Conservation (phyloP, 305 asterid genomes). For the Solanum chacoense region DNA sequence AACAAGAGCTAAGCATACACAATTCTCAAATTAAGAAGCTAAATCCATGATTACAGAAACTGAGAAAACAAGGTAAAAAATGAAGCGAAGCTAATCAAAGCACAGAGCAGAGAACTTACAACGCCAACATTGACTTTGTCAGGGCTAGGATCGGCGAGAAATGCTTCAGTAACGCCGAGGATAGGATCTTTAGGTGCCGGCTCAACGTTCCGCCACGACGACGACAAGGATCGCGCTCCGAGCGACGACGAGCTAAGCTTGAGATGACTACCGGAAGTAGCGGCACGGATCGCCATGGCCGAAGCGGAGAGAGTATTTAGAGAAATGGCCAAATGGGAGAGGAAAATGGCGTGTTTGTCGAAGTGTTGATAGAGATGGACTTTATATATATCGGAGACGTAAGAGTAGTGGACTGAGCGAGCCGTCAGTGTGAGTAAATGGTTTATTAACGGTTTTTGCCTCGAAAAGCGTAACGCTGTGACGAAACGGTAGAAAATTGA, state of each 20-base stretch:
- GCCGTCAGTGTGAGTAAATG: neutral
- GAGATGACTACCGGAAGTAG: constrained; percentile 18
- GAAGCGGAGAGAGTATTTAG: neutral
- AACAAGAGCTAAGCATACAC: neutral
- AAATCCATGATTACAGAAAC: neutral
- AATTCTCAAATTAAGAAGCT: neutral
- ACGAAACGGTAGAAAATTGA: neutral
- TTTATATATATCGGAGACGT: neutral
- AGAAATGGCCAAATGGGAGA: neutral
- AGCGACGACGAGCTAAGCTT: constrained; percentile 12
- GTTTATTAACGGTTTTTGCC: neutral
- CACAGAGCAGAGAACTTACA: constrained; percentile 30
- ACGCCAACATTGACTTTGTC: constrained; percentile 95
- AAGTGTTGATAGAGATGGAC: neutral
- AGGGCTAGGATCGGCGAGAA: constrained; percentile 78
- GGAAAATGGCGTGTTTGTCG: neutral
- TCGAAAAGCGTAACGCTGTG: neutral
- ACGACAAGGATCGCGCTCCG: constrained; percentile 56
- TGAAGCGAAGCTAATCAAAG: neutral
- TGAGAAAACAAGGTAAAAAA: neutral
- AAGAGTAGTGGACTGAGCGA: neutral
- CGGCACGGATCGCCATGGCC: constrained; percentile 36
- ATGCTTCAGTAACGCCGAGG: constrained; percentile 97
- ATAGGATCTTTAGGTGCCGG: constrained; percentile 98
- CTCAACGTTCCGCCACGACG: constrained; percentile 86